Evolutionary conservation across 805 yeast species (phyloP).

Genomic region (Tetrapisispora taiwanensis): DNA sequence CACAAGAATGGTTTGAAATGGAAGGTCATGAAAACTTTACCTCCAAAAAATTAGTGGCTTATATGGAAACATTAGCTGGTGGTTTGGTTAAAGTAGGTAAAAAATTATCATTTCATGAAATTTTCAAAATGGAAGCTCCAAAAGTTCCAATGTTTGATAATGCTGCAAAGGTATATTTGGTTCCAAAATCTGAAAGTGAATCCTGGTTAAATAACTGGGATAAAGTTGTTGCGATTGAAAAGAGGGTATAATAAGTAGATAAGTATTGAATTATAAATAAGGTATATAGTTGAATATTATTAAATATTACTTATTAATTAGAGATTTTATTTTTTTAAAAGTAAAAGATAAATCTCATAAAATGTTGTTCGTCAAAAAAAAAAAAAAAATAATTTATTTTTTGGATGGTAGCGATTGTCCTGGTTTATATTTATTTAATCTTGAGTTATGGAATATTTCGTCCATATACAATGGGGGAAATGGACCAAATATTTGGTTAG

Average conservation of each 20-base stretch:
- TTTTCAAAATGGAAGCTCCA: slow-evolving; percentile 52
- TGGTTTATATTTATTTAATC: slow-evolving; percentile 42
- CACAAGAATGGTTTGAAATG: slow-evolving; percentile 53
- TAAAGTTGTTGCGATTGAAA: slow-evolving; percentile 47
- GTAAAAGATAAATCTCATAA: no score
- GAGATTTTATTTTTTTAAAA: no score
- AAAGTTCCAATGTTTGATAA: slow-evolving; percentile 70
- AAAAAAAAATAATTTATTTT: neutral
- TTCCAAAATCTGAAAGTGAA: slow-evolving; percentile 59
- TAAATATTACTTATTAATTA: neutral
- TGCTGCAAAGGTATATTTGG: slow-evolving; percentile 60
- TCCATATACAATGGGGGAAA: slow-evolving; percentile 59
- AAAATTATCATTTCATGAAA: slow-evolving; percentile 54
- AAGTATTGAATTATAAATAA: no score
- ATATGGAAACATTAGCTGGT: slow-evolving; percentile 72
- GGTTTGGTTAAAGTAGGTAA: slow-evolving; percentile 82
- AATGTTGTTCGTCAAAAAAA: no score
- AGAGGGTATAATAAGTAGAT: slow-evolving; percentile 23
- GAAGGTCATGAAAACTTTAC: slow-evolving; percentile 53
- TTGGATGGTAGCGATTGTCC: slow-evolving; percentile 41
- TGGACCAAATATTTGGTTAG: slow-evolving; percentile 64
- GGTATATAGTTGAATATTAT: slow-evolving; percentile 1
- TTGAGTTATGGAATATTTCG: slow-evolving; percentile 49
- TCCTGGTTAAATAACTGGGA: slow-evolving; percentile 63
- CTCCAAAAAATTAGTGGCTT: slow-evolving; percentile 53